phyloP scores from a whole-genome alignment of 2,329 filamentous ascomycete genomes.

The Sporothrix sp. region DNA sequence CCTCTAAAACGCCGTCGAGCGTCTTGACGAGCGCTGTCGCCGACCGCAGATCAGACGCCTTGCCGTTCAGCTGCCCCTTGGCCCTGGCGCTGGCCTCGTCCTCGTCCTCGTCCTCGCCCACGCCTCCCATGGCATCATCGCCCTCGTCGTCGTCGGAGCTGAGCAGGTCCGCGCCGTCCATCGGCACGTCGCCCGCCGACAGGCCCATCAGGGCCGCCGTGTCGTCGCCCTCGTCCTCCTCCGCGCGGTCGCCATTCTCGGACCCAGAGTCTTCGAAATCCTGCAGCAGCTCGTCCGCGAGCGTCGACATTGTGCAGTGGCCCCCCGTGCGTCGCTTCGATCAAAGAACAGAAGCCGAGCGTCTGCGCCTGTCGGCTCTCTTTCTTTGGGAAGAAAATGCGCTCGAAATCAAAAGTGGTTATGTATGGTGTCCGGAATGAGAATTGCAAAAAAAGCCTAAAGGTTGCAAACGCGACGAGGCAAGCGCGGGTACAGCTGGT shows the following conservation, averaged over 20 bases:
- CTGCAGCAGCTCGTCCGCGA: constrained; percentile 85
- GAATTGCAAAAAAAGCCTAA: neutral
- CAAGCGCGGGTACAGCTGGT: neutral
- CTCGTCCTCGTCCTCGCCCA: constrained; percentile 47
- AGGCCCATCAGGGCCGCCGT: constrained; percentile 29
- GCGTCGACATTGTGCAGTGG: constrained; percentile 63
- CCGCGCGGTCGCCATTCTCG: constrained; percentile 55
- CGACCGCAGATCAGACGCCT: constrained; percentile 66
- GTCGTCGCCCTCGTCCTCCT: constrained; percentile 38
- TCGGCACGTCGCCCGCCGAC: constrained; percentile 40
- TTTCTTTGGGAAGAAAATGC: no score
- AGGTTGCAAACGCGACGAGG: neutral
- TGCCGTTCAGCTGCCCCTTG: constrained; percentile 73
- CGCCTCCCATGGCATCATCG: constrained; percentile 43
- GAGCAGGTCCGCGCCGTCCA: constrained; percentile 50
- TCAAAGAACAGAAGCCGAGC: no score
- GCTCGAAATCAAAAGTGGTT: neutral
- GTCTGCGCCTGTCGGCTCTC: no score
- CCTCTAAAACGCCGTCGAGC: constrained; percentile 71
- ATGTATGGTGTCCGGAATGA: no score
- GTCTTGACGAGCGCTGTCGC: constrained; percentile 75
- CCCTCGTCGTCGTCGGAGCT: constrained; percentile 55
- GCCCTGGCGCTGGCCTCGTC: constrained; percentile 55
- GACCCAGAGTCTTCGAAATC: constrained; percentile 83
- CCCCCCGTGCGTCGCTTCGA: no score